These are phyloP conservation scores for Neurospora sp. DNA, from an alignment of 495 filamentous ascomycete genomes.

Conservation along the genomic window DNA sequence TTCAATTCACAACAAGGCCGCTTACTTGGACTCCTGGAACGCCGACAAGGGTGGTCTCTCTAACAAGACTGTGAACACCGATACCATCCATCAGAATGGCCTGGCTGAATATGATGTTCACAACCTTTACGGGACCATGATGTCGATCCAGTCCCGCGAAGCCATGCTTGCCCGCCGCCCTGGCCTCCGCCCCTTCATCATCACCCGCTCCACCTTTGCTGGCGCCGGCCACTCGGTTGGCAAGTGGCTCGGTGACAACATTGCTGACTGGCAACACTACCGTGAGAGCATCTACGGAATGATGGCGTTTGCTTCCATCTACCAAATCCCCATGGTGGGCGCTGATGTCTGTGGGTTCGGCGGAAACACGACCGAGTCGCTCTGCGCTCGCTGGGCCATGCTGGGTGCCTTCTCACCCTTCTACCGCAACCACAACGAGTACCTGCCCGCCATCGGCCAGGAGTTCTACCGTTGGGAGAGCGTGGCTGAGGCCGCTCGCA, in stretches of 20 bases:
- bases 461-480: slow-evolving; percentile 70
- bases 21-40: slow-evolving; percentile 34
- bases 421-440: slow-evolving; percentile 68
- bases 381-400: slow-evolving; percentile 79
- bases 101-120: slow-evolving; percentile 69
- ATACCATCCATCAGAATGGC: slow-evolving; percentile 64
- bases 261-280: slow-evolving; percentile 64
- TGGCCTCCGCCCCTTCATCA: slow-evolving; percentile 58
- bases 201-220: slow-evolving; percentile 77
- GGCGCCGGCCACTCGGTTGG: slow-evolving; percentile 71
- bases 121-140: slow-evolving; percentile 83
- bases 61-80: slow-evolving; percentile 65
- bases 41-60: slow-evolving; percentile 49
- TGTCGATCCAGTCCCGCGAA: slow-evolving; percentile 55
- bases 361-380: slow-evolving; percentile 59
- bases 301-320: slow-evolving; percentile 67
- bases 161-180: slow-evolving; percentile 67
- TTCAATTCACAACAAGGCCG: slow-evolving; percentile 60
- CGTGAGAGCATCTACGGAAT: slow-evolving; percentile 56
- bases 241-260: slow-evolving; percentile 85
- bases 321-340: slow-evolving; percentile 77
- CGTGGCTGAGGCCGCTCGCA: slow-evolving; percentile 56
- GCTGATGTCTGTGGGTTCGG: slow-evolving; percentile 75
- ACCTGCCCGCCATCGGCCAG: slow-evolving; percentile 41
- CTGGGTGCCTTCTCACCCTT: slow-evolving; percentile 75